These are phyloP conservation scores for Chytriomyces confervae DNA, from an alignment of 192 early-diverging fungal species.

Conservation along the genomic window DNA sequence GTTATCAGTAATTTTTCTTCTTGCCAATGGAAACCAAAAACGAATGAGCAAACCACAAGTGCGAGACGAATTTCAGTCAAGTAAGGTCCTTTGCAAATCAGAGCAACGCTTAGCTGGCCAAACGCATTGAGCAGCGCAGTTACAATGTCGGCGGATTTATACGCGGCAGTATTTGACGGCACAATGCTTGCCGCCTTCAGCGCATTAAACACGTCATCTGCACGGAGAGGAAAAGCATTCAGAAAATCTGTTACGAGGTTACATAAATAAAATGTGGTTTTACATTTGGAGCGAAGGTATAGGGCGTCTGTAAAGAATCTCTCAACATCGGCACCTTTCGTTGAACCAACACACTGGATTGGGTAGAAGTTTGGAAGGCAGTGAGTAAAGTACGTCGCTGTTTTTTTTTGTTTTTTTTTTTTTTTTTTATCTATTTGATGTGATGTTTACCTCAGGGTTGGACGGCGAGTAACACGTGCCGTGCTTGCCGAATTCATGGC, in stretches of 20 bases:
- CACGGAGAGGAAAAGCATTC: no score
- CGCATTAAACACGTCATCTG: constrained; percentile 28
- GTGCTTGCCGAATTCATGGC: constrained; percentile 33
- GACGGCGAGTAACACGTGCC: constrained; percentile 31
- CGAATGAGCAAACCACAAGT: constrained; percentile 1
- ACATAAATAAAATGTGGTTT: no score
- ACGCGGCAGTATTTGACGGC: constrained; percentile 11
- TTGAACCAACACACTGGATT: constrained; percentile 17
- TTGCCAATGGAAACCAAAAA: neutral
- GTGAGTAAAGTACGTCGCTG: neutral
- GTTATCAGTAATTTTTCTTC: no score
- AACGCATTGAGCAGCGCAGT: constrained; percentile 11
- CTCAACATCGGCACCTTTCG: constrained; percentile 12
- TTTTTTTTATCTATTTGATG: neutral
- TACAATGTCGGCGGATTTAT: constrained; percentile 29
- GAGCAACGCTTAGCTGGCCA: constrained; percentile 21
- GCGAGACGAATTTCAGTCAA: constrained; percentile 31
- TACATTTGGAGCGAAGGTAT: constrained; percentile 15
- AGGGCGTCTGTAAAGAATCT: constrained; percentile 27
- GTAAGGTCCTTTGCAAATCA: constrained; percentile 38
- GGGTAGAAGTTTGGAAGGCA: neutral
- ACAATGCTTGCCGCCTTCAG: constrained; percentile 10
- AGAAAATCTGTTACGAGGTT: no score
- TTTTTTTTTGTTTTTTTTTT: neutral
- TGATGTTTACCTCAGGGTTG: neutral